Evolutionary conservation across 192 early-diverging fungal genomes (phyloP).

Genomic region (Rhizophagus sp.): DNA sequence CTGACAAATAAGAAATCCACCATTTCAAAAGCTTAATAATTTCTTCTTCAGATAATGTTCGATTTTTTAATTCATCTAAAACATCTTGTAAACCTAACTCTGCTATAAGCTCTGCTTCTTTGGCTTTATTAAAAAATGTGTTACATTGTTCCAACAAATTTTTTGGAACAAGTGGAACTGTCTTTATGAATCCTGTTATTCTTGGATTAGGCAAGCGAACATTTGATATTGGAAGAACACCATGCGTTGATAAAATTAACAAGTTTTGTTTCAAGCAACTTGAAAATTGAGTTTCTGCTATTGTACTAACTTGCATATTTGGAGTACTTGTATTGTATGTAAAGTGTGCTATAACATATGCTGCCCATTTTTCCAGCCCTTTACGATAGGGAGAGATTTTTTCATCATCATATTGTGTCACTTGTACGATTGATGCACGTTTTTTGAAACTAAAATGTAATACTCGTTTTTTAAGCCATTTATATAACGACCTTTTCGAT

Average conservation of each 20-base stretch:
- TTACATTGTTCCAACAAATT: slow-evolving; percentile 51
- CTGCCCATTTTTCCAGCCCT: slow-evolving; percentile 52
- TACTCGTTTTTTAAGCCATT: not conserved
- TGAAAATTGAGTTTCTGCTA: slow-evolving; percentile 62
- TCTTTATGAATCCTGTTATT: slow-evolving; percentile 63
- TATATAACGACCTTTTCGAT: not conserved
- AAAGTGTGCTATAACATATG: slow-evolving; percentile 67
- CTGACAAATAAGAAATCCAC: slow-evolving; percentile 61
- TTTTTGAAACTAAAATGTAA: no score
- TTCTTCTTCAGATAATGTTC: slow-evolving; percentile 58
- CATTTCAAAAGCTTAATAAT: slow-evolving; percentile 71
- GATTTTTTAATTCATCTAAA: slow-evolving; percentile 58
- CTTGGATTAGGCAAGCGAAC: slow-evolving; percentile 65
- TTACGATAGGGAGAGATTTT: no score
- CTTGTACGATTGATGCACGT: no score
- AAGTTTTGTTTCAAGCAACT: slow-evolving; percentile 48
- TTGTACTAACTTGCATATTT: slow-evolving; percentile 59
- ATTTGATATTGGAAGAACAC: slow-evolving; percentile 50
- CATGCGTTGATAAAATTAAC: slow-evolving; percentile 66
- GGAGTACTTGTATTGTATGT: slow-evolving; percentile 72
- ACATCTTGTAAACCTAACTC: slow-evolving; percentile 65
- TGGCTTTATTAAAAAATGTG: slow-evolving; percentile 55
- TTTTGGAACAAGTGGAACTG: slow-evolving; percentile 58
- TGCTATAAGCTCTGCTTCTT: slow-evolving; percentile 40
- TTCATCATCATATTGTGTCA: no score